Conservation (phyloP, 345 rosid species). For the Mangifera indica region DNA sequence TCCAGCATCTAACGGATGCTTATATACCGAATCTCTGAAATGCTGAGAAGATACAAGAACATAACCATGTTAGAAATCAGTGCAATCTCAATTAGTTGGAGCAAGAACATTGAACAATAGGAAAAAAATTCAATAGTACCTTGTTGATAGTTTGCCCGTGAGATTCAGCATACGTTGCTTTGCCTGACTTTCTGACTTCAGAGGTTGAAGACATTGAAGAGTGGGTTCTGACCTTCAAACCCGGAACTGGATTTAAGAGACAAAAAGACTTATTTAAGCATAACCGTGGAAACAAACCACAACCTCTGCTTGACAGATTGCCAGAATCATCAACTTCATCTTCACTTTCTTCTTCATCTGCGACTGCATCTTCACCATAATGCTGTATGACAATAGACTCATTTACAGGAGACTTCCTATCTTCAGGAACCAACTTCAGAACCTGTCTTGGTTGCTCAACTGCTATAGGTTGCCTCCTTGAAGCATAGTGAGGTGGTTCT, state of each 20-base stretch:
- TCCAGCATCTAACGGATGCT: constrained; percentile 36
- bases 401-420: constrained; percentile 30
- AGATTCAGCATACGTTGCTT: constrained; percentile 44
- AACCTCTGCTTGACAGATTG: constrained; percentile 55
- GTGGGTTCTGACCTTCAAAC: constrained; percentile 45
- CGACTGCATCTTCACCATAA: constrained; percentile 33
- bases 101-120: constrained; percentile 11
- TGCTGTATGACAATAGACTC: constrained; percentile 30
- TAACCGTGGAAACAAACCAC: constrained; percentile 70
- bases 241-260: constrained; percentile 62
- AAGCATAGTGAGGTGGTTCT: constrained; percentile 61
- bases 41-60: constrained; percentile 36
- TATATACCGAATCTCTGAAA: constrained; percentile 36
- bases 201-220: constrained; percentile 35
- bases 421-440: constrained; percentile 32
- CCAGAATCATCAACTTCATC: constrained; percentile 39
- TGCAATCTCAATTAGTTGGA: constrained; percentile 11
- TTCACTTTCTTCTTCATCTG: constrained; percentile 40
- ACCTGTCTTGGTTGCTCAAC: constrained; percentile 51
- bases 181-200: constrained; percentile 38
- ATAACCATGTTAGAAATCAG: constrained; percentile 15
- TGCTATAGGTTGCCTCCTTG: constrained; percentile 48
- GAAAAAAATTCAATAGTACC: constrained; percentile 33
- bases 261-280: constrained; percentile 59
- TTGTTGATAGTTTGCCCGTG: constrained; percentile 43